phyloP scores from a whole-genome alignment of 768 basidiomycete genomes.

The Hypholoma sublateritium region DNA sequence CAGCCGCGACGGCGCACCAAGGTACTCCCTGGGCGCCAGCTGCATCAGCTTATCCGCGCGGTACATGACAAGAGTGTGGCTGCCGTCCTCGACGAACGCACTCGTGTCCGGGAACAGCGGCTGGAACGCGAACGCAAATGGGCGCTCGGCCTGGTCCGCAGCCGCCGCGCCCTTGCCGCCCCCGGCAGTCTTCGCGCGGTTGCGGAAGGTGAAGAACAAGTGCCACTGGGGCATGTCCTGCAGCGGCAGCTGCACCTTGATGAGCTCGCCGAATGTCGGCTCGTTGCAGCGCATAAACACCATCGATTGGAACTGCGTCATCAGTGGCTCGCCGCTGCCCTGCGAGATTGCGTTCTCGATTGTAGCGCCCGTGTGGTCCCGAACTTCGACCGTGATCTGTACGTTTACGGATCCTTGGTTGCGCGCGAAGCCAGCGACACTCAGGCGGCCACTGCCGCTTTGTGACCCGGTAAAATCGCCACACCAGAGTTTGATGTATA shows the following conservation, averaged over 20 bases:
- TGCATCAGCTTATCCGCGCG: conserved; percentile 70
- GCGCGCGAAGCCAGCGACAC: conserved; percentile 62
- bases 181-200: conserved; percentile 48
- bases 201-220: conserved; percentile 91
- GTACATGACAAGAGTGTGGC: conserved; percentile 83
- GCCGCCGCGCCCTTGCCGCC: conserved; percentile 28
- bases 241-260: conserved; percentile 80
- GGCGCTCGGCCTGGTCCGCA: conserved; percentile 47
- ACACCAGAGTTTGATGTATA: conserved; percentile 95
- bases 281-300: conserved; percentile 86
- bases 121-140: conserved; percentile 92
- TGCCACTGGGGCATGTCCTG: conserved; percentile 78
- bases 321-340: conserved; percentile 81
- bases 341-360: conserved; percentile 75
- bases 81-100: conserved; percentile 87
- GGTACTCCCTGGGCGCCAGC: conserved; percentile 69
- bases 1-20: conserved; percentile 64
- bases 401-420: conserved; percentile 64
- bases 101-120: conserved; percentile 78
- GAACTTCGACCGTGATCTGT: conserved; percentile 90
- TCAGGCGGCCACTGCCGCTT: conserved; percentile 48
- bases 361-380: conserved; percentile 64
- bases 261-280: conserved; percentile 90
- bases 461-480: conserved; percentile 76
- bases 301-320: conserved; percentile 85